A percentile compares a stretch with the other conserved stretches of the same genome.
phyloP scores from a whole-genome alignment of 2,329 filamentous ascomycete genomes.

The Ceratocystis cubensis region DNA sequence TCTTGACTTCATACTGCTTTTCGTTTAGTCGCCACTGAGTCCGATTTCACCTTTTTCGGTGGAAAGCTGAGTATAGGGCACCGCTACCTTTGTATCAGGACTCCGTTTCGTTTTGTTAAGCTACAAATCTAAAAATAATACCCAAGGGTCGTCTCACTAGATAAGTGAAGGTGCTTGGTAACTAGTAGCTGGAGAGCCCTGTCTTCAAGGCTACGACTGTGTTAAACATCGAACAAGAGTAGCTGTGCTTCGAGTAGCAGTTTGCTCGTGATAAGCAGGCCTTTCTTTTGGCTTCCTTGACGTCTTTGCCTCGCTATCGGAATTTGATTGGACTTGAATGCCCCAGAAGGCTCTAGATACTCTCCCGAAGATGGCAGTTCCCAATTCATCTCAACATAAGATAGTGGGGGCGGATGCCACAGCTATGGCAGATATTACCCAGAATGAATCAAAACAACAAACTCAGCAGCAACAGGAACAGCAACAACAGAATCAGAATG shows the following conservation, averaged over 20 bases:
- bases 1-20: background rate
- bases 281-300: background rate
- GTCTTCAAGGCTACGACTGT: background rate
- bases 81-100: too few relatives aligned
- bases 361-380: conserved; percentile 14
- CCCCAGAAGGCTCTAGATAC: background rate
- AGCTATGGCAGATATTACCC: background rate
- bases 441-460: conserved; percentile 8
- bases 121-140: too few relatives aligned
- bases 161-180: background rate
- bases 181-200: background rate
- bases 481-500: background rate
- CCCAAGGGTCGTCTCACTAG: background rate
- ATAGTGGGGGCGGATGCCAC: background rate
- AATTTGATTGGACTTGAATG: background rate
- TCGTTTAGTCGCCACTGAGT: background rate
- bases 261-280: background rate
- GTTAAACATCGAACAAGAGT: background rate
- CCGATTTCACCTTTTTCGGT: background rate
- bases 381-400: conserved; percentile 16
- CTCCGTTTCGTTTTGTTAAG: too few relatives aligned
- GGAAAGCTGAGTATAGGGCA: background rate
- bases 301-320: too few relatives aligned
- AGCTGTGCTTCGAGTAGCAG: background rate
- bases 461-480: conserved; percentile 2